These are phyloP conservation scores for Umbellularia californica DNA, from an alignment of 164 flowering plant species.

Conservation along the genomic window DNA sequence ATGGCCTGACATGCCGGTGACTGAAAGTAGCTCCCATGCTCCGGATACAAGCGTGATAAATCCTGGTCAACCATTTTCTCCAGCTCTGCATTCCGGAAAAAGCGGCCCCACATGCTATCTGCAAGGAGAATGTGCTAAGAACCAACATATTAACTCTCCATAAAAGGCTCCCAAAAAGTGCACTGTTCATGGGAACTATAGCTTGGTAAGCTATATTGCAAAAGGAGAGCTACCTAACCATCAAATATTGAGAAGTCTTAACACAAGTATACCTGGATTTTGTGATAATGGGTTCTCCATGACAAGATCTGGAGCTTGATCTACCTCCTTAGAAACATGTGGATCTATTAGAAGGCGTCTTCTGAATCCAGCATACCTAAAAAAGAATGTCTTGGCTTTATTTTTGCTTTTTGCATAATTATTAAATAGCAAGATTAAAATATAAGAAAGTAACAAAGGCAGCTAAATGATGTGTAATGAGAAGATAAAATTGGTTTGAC, in stretches of 20 bases:
- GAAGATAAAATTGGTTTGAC: not conserved
- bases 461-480: not conserved
- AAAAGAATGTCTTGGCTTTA: not conserved
- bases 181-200: not conserved
- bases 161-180: not conserved
- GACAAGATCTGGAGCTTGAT: slow-evolving; percentile 51
- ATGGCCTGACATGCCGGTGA: slow-evolving; percentile 81
- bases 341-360: slow-evolving; percentile 80
- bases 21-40: slow-evolving; percentile 88
- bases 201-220: not conserved
- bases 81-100: slow-evolving; percentile 87
- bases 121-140: slow-evolving; percentile 17
- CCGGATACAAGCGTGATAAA: slow-evolving; percentile 90
- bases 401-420: no score
- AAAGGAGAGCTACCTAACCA: not conserved
- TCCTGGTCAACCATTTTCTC: slow-evolving; percentile 93
- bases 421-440: no score
- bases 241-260: not conserved
- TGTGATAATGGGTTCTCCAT: slow-evolving; percentile 91
- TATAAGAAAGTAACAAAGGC: not conserved
- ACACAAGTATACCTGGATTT: slow-evolving; percentile 59
- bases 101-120: slow-evolving; percentile 98
- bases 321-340: slow-evolving; percentile 55
- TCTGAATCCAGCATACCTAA: slow-evolving; percentile 80
- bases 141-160: no score